Conservation (phyloP, 202 grass and related monocot genomes). For the Zizania palustris region DNA sequence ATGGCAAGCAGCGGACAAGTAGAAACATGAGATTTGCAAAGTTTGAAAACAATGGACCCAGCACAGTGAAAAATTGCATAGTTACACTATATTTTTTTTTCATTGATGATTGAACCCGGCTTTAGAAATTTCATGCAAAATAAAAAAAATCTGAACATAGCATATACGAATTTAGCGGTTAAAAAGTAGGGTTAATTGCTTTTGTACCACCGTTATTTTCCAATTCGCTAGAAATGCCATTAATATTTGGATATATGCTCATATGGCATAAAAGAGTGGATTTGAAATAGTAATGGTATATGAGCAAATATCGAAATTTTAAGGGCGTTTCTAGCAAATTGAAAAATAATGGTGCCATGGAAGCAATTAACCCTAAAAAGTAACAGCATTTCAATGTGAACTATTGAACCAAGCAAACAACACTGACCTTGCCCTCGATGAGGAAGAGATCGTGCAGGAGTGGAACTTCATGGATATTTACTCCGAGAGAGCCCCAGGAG, state of each 20-base stretch:
- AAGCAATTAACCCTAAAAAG: too few relatives aligned
- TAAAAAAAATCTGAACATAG: not conserved
- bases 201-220: too few relatives aligned
- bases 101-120: not conserved
- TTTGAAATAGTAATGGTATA: too few relatives aligned
- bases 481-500: constrained; percentile 69
- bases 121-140: constrained; percentile 4
- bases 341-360: too few relatives aligned
- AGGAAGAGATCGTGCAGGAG: constrained; percentile 65
- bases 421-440: constrained; percentile 76
- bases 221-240: too few relatives aligned
- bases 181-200: too few relatives aligned
- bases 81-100: not conserved
- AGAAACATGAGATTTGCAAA: not conserved
- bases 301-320: too few relatives aligned
- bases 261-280: too few relatives aligned
- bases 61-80: not conserved
- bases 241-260: too few relatives aligned
- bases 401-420: constrained; percentile 7
- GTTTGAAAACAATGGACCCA: constrained; percentile 2
- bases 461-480: constrained; percentile 72
- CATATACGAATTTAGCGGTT: not conserved
- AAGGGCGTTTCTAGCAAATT: too few relatives aligned
- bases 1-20: not conserved
- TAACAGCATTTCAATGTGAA: not conserved